Evolutionary conservation across 768 basidiomycete species (phyloP), one percentile per base, ranked within the genome.

Genomic region (Xerocomellus intermedius): DNA sequence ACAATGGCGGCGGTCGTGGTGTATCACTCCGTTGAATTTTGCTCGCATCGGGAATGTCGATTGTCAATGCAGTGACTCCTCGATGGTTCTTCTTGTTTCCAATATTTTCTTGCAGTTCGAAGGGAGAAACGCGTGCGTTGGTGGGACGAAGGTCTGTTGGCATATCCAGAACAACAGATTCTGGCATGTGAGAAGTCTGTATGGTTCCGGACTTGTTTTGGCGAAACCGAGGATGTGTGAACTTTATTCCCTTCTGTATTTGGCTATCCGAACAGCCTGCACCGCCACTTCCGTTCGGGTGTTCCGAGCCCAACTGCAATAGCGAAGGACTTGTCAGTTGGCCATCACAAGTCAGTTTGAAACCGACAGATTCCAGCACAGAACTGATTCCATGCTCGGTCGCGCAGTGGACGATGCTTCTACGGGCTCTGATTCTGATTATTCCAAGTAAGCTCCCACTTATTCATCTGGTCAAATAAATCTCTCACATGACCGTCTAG

Each of bases 371-470:
- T 39, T 43, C 37, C 57, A 60, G 39, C 56, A 58, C 53, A 50
- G 32, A 55, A 55, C 71, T 60, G 48, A 67, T 56, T 54, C 55
- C 38, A 75, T 77, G 74, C 63, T 74, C 58, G 69, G 68, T 54
- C 72, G 66, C 38, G 57, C 73, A 86, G 87, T 91, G 86, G 90
- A 91, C 65, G 90, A 91, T 58, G 77, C 84, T n/a, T 91, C 90
- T 36, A 89, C 93, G 3, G 94, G 93, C 44, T 95, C 94, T 14
- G 94, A 96, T 69, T 94, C 92, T 32, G 94, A 96, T 68, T 96
- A 97, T 71, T 92, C 94, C 57, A 96, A 93, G 94, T 95, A 63
- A 69, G 86, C 70, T 37, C 33, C 12, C 36, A 47, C 38, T 33
- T 42, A 17, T 39, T 42, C 39, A 16, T 22, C 37, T 28, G 9